Conservation (phyloP, 345 rosid genomes). For the Ceriops zippeliana region DNA sequence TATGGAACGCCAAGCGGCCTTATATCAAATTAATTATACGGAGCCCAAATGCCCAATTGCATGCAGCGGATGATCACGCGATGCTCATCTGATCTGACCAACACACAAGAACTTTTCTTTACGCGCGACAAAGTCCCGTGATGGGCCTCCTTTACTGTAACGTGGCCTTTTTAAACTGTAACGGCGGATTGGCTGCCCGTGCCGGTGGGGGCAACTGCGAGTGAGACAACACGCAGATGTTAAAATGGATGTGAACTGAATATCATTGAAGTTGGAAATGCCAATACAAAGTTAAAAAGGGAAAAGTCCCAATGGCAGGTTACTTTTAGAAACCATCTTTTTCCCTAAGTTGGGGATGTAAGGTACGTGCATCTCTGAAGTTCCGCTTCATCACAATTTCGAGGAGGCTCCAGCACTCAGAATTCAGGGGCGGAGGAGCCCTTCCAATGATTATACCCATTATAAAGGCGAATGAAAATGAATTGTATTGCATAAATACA, state of each 20-base stretch:
- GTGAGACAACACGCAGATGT: neutral
- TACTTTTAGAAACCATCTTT: neutral
- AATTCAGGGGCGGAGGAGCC: neutral
- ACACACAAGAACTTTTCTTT: neutral
- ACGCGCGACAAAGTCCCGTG: too few relatives aligned
- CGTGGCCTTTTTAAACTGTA: neutral
- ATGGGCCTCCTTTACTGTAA: too few relatives aligned
- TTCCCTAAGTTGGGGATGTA: neutral
- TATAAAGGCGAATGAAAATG: neutral
- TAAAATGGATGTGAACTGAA: neutral
- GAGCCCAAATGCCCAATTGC: too few relatives aligned
- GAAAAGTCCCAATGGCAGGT: neutral
- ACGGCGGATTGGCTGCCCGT: too few relatives aligned
- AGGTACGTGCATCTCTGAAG: neutral
- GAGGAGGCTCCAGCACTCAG: too few relatives aligned
- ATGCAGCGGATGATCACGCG: neutral
- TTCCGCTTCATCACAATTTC: neutral
- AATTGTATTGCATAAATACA: too few relatives aligned
- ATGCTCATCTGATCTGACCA: neutral
- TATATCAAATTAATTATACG: too few relatives aligned
- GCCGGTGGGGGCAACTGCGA: too few relatives aligned
- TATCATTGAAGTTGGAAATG: neutral
- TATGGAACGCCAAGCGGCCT: too few relatives aligned
- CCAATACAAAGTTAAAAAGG: neutral
- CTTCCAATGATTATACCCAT: neutral